phyloP scores from a whole-genome alignment of 2,329 filamentous ascomycete genomes.

The Colletotrichum sp. region DNA sequence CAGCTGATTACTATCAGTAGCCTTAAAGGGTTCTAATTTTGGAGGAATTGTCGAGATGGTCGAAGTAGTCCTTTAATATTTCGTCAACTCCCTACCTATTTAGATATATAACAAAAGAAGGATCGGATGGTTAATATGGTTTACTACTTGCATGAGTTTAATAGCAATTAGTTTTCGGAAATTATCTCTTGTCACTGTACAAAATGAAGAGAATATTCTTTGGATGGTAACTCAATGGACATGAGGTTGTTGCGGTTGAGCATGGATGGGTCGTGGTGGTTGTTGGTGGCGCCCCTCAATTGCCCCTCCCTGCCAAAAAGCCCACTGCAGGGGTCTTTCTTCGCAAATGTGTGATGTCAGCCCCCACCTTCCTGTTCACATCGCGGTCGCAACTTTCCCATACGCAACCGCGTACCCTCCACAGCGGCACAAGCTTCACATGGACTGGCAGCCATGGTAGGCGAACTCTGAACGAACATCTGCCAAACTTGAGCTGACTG shows the following conservation, averaged over 20 bases:
- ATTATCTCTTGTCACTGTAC: not conserved
- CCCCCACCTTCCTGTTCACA: constrained; percentile 15
- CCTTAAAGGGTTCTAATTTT: not conserved
- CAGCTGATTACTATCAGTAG: not conserved
- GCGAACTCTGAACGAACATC: not conserved
- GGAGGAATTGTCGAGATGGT: not conserved
- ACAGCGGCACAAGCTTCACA: constrained; percentile 25
- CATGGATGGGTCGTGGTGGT: not conserved
- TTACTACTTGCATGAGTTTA: not conserved
- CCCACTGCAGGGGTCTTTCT: constrained; percentile 2
- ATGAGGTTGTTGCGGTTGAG: not conserved
- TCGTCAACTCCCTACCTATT: not conserved
- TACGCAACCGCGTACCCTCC: constrained; percentile 24
- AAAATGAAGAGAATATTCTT: not conserved
- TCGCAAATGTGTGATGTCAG: constrained; percentile 19
- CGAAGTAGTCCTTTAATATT: not conserved
- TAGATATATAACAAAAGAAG: not conserved
- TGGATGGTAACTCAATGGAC: not conserved
- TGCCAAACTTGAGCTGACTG: constrained; percentile 14
- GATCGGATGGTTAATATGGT: not conserved
- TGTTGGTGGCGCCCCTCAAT: constrained; percentile 4
- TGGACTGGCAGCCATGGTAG: constrained; percentile 47
- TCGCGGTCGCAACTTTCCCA: constrained; percentile 7
- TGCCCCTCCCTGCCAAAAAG: constrained; percentile 8
- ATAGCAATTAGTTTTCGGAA: not conserved